Evolutionary conservation across 2,329 filamentous ascomycete genomes (phyloP), one percentile per base, ranked within the genome.

Genomic region (Allantophomopsis cytisporea): DNA sequence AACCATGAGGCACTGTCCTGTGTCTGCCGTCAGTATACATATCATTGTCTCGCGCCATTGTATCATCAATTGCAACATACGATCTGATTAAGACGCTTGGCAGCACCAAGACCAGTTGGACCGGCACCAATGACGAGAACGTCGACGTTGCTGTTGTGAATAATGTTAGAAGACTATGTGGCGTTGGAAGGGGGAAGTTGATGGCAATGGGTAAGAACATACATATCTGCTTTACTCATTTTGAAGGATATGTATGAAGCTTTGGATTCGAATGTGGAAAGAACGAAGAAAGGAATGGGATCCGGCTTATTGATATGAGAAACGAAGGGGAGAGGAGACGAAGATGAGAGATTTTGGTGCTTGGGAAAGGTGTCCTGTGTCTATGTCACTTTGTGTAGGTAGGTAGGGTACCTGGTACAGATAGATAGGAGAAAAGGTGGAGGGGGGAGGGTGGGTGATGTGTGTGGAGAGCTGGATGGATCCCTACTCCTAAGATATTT

Each of bases 91-190:
- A 98, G 76, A 60, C 91, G 85, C 73, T 98, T 98, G 54, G 91
- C 91, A 60, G 91, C 91, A 72, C 91, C 91, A 53, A 96, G 77
- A 66, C 91, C 91, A 58, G 91, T 96, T 54, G 91, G 91, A 59
- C 91, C 91, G 66, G 89, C 89, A 59, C 91, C 91, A 69, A 96
- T 95, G 64, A 98, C 80, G 60, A 98, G 85, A 53, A 98, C 83
- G 66, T 98, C 91, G 61, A 96, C 86, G 57, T 86, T 80, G 63
- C 87, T 93, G 23, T 28, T 28, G 23, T 62, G 12, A 37, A 39
- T 54, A 13, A 38, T 10, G 13, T 45, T 34, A 45, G 39, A 36
- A 39, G 41, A n/a, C 16, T 23, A 16, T 18, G 13, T 11, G 13
- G 18, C 14, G 14, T n/a, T 36, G n/a, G 7, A 36, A 11, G 8